A percentile compares a stretch with the other conserved stretches of the same genome.
These are phyloP conservation scores for Lipomyces sp. DNA, from an alignment of 805 yeast species.

Conservation along the genomic window DNA sequence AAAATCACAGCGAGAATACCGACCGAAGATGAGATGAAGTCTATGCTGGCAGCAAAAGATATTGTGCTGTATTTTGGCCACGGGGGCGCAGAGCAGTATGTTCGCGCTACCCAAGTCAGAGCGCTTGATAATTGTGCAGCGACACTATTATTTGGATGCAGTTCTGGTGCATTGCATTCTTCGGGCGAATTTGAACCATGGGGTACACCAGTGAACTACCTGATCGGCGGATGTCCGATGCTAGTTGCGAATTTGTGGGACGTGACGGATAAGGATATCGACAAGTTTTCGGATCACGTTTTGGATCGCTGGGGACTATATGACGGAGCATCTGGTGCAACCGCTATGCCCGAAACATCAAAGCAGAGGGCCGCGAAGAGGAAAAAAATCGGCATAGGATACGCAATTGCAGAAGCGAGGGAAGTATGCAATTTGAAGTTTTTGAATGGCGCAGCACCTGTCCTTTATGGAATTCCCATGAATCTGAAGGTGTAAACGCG, in stretches of 20 bases:
- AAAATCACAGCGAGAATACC: constrained; percentile 60
- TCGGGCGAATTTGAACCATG: constrained; percentile 62
- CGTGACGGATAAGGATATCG: constrained; percentile 94
- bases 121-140: constrained; percentile 41
- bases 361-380: constrained; percentile 30
- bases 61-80: constrained; percentile 84
- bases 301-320: constrained; percentile 66
- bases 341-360: too few species aligned
- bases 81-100: constrained; percentile 91
- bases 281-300: constrained; percentile 61
- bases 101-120: constrained; percentile 55
- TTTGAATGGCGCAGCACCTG: constrained; percentile 90
- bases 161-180: constrained; percentile 66
- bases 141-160: constrained; percentile 75
- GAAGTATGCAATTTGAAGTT: constrained; percentile 63
- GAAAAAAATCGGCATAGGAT: constrained; percentile 41
- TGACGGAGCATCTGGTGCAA: constrained; percentile 15
- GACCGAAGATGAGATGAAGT: constrained; percentile 49
- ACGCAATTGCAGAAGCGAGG: constrained; percentile 63
- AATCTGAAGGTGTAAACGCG: constrained; percentile 3
- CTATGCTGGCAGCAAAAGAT: constrained; percentile 44
- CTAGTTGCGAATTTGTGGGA: constrained; percentile 90
- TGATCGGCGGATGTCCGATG: constrained; percentile 79
- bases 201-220: constrained; percentile 74
- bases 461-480: constrained; percentile 80